Conservation (phyloP, 2,329 filamentous ascomycete species). For the Ascochyta rabiei region DNA sequence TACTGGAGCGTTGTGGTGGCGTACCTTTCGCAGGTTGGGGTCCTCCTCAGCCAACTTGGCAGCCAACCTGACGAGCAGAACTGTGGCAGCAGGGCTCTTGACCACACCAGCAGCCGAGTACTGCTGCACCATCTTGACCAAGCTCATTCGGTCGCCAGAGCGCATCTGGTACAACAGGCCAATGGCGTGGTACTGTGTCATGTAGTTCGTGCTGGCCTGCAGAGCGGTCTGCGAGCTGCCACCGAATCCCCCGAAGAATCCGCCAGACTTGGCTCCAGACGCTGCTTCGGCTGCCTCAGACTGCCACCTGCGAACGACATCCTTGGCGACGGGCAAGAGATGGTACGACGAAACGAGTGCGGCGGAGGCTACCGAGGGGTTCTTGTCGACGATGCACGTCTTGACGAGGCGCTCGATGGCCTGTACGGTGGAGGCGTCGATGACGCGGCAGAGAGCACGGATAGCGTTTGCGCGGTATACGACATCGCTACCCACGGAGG, state of each 20-base stretch:
- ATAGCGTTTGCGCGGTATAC: constrained; percentile 88
- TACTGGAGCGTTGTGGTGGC: no score
- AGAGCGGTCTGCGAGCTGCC: constrained; percentile 76
- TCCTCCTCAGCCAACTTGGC: constrained; percentile 96
- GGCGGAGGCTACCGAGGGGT: constrained; percentile 93
- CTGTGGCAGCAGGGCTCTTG: constrained; percentile 90
- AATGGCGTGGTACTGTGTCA: constrained; percentile 98
- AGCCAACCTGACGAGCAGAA: constrained; percentile 90
- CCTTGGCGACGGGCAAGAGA: constrained; percentile 91
- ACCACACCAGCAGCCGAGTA: constrained; percentile 89
- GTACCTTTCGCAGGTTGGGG: constrained; percentile 73
- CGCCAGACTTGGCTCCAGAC: constrained; percentile 84
- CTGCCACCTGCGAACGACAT: constrained; percentile 97
- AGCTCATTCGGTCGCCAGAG: constrained; percentile 93
- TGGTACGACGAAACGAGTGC: constrained; percentile 97
- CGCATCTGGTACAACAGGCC: constrained; percentile 98
- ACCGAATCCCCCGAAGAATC: constrained; percentile 92
- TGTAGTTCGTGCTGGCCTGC: constrained; percentile 78
- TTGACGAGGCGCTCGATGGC: constrained; percentile 98
- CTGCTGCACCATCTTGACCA: constrained; percentile 99
- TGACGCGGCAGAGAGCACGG: constrained; percentile 91
- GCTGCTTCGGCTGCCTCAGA: constrained; percentile 98
- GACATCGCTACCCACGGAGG: constrained; percentile 90
- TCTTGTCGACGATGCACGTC: constrained; percentile 99
- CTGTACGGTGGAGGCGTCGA: constrained; percentile 92